Evolutionary conservation across 768 basidiomycete genomes (phyloP), one percentile per base, ranked within the genome.

Genomic region (Leccinum boreale): DNA sequence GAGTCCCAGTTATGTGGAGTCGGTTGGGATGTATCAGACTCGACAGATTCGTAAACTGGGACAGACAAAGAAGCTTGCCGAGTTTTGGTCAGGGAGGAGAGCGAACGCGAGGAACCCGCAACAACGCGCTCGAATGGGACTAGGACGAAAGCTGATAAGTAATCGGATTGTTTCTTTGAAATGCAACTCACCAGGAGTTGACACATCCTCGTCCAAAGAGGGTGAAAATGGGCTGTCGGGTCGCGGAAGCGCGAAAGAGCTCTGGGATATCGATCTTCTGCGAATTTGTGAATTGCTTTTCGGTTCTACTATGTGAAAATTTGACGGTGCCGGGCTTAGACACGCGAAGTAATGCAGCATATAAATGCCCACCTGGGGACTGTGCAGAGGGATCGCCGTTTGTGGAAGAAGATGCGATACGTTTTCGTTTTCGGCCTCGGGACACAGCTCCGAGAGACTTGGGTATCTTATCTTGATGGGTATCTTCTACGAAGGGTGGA

Each of bases 381-480:
- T 52, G 57, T 57, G 44, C 19, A 31, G 52, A 56, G 42, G 51
- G 50, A 44, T 44, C 33, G n/a, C 28, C 28, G 11, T 10, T 58
- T 26, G 55, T 31, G 9, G 68, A 29, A n/a, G 68, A 64, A 4
- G 69, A 66, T 33, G 50, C 15, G 21, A 61, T 58, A 12, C 68
- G 64, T 58, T 68, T 63, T 67, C 72, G 66, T 57, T 65, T 63
- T 47, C 59, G 54, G 56, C 64, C 57, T 28, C 51, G 56, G n/a
- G 63, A 33, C 19, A 17, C 53, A 35, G 47, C 35, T 53, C 55
- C 60, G 4, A 53, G 52, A 28, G 65, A 39, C 54, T 61, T 62
- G 36, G 53, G 61, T 35, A 53, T 62, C 58, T 52, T 58, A 39
- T 56, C 61, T 42, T 28, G 56, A 47, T 2, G 21, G 17, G 1